A percentile compares a stretch with the other conserved stretches of the same genome.
Evolutionary conservation across 441 rosid species (phyloP).

Genomic region (Hypseocharis bilobata): DNA sequence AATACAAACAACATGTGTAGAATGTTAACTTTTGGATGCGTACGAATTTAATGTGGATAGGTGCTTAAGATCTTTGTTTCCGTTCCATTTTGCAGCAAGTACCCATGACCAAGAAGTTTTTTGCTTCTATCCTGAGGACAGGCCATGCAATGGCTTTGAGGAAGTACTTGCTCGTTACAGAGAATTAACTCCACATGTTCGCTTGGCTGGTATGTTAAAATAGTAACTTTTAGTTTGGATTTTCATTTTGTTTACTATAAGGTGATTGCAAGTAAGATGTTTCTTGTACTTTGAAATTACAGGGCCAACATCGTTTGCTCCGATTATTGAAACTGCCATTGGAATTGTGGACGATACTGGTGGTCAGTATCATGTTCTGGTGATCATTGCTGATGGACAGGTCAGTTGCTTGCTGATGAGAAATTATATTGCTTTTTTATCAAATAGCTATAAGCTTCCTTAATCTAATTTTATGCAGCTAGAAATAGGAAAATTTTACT

Average conservation of each 20-base stretch:
- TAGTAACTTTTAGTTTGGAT: not conserved
- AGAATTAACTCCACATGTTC: conserved; percentile 19
- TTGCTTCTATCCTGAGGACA: conserved; percentile 18
- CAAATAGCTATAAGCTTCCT: no score
- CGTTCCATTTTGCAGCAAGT: conserved; percentile 16
- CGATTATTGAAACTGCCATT: conserved; percentile 20
- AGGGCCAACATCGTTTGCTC: conserved; percentile 28
- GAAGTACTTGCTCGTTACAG: conserved; percentile 23
- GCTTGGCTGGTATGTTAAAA: conserved; percentile 16
- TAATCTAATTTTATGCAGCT: no score
- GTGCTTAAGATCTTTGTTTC: not conserved
- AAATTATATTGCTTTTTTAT: not conserved
- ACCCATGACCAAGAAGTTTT: conserved; percentile 24
- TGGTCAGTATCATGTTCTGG: conserved; percentile 24
- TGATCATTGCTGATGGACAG: conserved; percentile 28
- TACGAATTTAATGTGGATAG: not conserved
- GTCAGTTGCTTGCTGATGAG: not conserved
- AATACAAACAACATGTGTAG: no score
- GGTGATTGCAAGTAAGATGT: not conserved
- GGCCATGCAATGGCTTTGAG: conserved; percentile 19
- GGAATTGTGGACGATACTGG: conserved; percentile 19
- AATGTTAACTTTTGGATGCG: not conserved
- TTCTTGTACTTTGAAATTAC: not conserved
- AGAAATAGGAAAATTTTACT: not conserved
- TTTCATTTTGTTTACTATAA: not conserved